A percentile compares a stretch with the other conserved stretches of the same genome.
Conservation (phyloP, 805 yeast species). For the Ogataea philodendri region DNA sequence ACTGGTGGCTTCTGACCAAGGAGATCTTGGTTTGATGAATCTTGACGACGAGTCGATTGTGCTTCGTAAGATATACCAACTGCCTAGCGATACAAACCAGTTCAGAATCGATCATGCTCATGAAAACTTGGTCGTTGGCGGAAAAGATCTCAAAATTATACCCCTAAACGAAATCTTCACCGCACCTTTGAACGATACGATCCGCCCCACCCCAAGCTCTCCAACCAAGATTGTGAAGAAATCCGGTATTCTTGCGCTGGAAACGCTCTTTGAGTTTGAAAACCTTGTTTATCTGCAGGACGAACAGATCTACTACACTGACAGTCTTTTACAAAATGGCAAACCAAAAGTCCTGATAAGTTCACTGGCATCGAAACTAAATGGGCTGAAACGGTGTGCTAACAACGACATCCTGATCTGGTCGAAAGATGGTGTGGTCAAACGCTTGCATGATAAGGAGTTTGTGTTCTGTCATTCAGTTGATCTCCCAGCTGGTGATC, state of each 20-base stretch:
- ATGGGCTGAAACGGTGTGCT: conserved; percentile 38
- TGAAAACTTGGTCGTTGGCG: conserved; percentile 22
- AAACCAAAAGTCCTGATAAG: conserved; percentile 30
- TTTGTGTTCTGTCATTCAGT: conserved; percentile 13
- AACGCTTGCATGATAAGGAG: conserved; percentile 23
- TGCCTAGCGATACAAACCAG: conserved; percentile 22
- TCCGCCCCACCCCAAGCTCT: conserved; percentile 28
- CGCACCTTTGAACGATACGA: conserved; percentile 8
- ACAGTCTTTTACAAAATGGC: conserved; percentile 18
- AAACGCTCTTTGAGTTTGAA: conserved; percentile 27
- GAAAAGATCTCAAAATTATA: conserved; percentile 12
- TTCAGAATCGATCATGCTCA: conserved; percentile 22
- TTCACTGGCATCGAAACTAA: conserved; percentile 38
- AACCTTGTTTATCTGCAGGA: conserved; percentile 36
- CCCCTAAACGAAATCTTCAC: conserved; percentile 20
- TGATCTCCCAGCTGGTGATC: conserved; percentile 31
- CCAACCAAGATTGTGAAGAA: conserved; percentile 29
- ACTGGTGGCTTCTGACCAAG: conserved; percentile 35
- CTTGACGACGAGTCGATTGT: conserved; percentile 25
- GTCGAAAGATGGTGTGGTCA: conserved; percentile 43
- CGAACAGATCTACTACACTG: conserved; percentile 37
- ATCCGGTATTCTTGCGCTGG: conserved; percentile 34
- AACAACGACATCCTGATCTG: conserved; percentile 37
- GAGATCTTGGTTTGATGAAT: conserved; percentile 35
- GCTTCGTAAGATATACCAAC: conserved; percentile 22